These are phyloP conservation scores for Phlyctochytrium planicorne DNA, from an alignment of 192 early-diverging fungal genomes.

Conservation along the genomic window DNA sequence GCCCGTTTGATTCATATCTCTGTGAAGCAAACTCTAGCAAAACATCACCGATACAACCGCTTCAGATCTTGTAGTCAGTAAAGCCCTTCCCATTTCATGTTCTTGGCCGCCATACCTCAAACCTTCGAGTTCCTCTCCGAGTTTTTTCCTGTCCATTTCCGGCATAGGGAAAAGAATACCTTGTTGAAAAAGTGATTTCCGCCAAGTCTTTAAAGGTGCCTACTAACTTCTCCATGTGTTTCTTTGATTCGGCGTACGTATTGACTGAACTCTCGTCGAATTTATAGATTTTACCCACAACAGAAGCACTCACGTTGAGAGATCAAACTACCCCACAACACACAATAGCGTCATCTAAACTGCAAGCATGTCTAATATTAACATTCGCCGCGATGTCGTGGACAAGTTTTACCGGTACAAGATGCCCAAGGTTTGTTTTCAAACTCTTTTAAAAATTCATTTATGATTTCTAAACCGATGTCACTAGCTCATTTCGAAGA, in stretches of 20 bases:
- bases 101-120: too few species aligned
- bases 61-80: too few species aligned
- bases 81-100: too few species aligned
- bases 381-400: conserved; percentile 85
- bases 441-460: not conserved
- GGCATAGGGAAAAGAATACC: not conserved
- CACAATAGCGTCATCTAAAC: not conserved
- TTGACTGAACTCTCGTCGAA: not conserved
- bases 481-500: too few species aligned
- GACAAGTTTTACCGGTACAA: conserved; percentile 99
- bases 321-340: not conserved
- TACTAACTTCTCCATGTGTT: not conserved
- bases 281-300: not conserved
- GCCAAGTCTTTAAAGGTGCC: not conserved
- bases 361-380: conserved; percentile 43
- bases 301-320: not conserved
- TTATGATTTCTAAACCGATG: too few species aligned
- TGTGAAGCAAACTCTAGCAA: too few species aligned
- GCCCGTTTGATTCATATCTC: too few species aligned
- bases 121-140: not conserved
- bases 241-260: too few species aligned
- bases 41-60: too few species aligned
- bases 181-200: not conserved
- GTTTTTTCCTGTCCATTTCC: not conserved
- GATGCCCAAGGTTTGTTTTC: conserved; percentile 79